phyloP scores from a whole-genome alignment of 441 rosid species.

The Gossypium davidsonii region DNA sequence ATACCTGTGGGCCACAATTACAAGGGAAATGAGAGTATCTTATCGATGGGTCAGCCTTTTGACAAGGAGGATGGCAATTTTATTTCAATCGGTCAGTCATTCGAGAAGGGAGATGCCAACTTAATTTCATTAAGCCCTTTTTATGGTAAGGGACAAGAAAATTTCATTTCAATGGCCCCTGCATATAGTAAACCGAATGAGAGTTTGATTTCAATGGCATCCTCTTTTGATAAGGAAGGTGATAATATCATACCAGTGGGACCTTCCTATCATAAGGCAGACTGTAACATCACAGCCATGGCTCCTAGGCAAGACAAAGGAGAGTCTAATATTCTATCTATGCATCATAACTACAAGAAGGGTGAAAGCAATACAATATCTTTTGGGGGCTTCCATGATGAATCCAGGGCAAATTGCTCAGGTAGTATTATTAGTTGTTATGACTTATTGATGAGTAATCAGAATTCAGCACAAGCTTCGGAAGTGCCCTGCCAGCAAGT shows the following conservation, averaged over 20 bases:
- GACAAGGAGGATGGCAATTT: slow-evolving; percentile 30
- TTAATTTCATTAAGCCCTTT: slow-evolving; percentile 28
- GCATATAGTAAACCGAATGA: slow-evolving; percentile 31
- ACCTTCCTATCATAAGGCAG: slow-evolving; percentile 31
- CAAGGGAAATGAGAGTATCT: slow-evolving; percentile 30
- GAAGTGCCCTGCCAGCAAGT: slow-evolving; percentile 22
- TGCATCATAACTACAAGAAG: slow-evolving; percentile 32
- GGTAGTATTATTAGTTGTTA: slow-evolving; percentile 29
- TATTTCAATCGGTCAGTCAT: slow-evolving; percentile 34
- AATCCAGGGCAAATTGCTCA: slow-evolving; percentile 25
- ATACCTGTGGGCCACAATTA: slow-evolving; percentile 33
- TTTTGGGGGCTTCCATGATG: slow-evolving; percentile 32
- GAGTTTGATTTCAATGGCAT: slow-evolving; percentile 31
- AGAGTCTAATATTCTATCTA: slow-evolving; percentile 28
- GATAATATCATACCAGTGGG: slow-evolving; percentile 27
- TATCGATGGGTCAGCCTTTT: slow-evolving; percentile 39
- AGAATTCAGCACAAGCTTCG: slow-evolving; percentile 25
- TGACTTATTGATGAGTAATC: slow-evolving; percentile 28
- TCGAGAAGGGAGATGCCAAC: slow-evolving; percentile 31
- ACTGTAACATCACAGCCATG: slow-evolving; percentile 22
- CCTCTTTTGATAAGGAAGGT: slow-evolving; percentile 29
- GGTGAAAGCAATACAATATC: slow-evolving; percentile 28
- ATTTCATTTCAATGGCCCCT: slow-evolving; percentile 35
- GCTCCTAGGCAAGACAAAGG: slow-evolving; percentile 28
- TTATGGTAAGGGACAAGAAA: slow-evolving; percentile 31